A percentile compares a stretch with the other conserved stretches of the same genome.
phyloP scores from a whole-genome alignment of 257 asterid species.

The Voacanga thouarsii region DNA sequence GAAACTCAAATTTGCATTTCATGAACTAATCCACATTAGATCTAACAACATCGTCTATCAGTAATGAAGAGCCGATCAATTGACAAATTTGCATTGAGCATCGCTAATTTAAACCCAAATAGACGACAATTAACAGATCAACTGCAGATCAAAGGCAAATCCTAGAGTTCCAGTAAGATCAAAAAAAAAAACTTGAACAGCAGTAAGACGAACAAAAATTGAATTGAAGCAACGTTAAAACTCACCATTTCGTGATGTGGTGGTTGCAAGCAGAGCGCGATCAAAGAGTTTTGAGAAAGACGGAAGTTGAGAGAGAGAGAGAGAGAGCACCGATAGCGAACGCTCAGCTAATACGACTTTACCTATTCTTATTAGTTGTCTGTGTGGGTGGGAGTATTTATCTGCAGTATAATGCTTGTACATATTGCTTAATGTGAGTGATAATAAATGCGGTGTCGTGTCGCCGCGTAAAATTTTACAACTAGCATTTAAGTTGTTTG shows the following conservation, averaged over 20 bases:
- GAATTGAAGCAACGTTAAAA: background rate
- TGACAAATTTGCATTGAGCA: background rate
- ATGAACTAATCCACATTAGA: slow-evolving; percentile 6
- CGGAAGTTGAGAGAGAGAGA: background rate
- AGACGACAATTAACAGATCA: slow-evolving; percentile 5
- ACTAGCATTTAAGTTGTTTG: background rate
- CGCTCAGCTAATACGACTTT: background rate
- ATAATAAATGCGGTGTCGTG: slow-evolving; percentile 21
- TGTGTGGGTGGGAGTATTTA: slow-evolving; percentile 2
- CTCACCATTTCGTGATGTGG: slow-evolving; percentile 14
- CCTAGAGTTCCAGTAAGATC: background rate
- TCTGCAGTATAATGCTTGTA: slow-evolving; percentile 8
- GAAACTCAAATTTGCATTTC: background rate
- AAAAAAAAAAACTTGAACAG: too few species aligned
- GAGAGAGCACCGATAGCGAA: slow-evolving; percentile 1
- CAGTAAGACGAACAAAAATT: background rate
- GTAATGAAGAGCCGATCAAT: background rate
- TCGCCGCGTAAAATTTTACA: slow-evolving; percentile 32
- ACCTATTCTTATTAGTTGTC: slow-evolving; percentile 13
- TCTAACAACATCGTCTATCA: background rate
- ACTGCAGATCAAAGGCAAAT: slow-evolving; percentile 3
- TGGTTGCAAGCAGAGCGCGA: background rate
- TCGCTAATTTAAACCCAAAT: background rate
- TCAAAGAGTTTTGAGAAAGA: slow-evolving; percentile 3
- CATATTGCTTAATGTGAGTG: slow-evolving; percentile 18